phyloP scores from a whole-genome alignment of 352 stramenopile species.

The Phytophthora parvispora region DNA sequence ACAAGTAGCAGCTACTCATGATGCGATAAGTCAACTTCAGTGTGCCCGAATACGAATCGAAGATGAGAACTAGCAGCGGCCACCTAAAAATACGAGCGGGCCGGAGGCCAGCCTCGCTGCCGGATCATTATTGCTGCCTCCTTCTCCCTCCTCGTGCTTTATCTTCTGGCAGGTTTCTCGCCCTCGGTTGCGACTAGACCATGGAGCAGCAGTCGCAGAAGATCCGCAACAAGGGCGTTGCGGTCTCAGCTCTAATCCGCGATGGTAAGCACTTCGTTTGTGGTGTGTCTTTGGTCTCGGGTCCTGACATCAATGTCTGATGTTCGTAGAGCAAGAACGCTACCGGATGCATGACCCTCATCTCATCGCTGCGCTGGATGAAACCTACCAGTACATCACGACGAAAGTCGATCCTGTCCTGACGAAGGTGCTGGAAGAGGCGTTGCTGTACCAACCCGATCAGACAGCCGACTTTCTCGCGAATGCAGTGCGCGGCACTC shows the following conservation, averaged over 20 bases:
- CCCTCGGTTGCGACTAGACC: neutral
- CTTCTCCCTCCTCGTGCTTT: neutral
- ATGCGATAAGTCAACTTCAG: constrained; percentile 13
- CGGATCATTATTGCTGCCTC: constrained; percentile 10
- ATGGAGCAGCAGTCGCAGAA: constrained; percentile 54
- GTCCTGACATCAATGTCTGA: neutral
- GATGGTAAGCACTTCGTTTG: constrained; percentile 43
- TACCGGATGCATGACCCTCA: constrained; percentile 62
- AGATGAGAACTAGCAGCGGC: constrained; percentile 32
- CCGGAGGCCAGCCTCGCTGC: constrained; percentile 6
- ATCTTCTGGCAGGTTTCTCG: neutral
- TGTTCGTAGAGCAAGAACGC: constrained; percentile 66
- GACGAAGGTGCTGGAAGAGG: constrained; percentile 69
- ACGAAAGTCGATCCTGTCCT: constrained; percentile 75
- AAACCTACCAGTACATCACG: constrained; percentile 80
- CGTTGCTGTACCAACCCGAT: constrained; percentile 81
- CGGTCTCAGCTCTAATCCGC: constrained; percentile 55
- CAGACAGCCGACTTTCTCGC: constrained; percentile 79
- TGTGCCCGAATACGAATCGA: constrained; percentile 21
- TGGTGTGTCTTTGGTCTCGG: neutral
- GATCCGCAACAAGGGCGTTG: constrained; percentile 65
- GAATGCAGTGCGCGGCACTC: constrained; percentile 66
- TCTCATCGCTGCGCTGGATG: constrained; percentile 57
- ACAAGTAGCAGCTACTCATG: constrained; percentile 4
- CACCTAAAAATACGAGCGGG: constrained; percentile 48